Conservation (phyloP, 2,329 filamentous ascomycete genomes). For the Paraphaeosphaeria sporulosa region DNA sequence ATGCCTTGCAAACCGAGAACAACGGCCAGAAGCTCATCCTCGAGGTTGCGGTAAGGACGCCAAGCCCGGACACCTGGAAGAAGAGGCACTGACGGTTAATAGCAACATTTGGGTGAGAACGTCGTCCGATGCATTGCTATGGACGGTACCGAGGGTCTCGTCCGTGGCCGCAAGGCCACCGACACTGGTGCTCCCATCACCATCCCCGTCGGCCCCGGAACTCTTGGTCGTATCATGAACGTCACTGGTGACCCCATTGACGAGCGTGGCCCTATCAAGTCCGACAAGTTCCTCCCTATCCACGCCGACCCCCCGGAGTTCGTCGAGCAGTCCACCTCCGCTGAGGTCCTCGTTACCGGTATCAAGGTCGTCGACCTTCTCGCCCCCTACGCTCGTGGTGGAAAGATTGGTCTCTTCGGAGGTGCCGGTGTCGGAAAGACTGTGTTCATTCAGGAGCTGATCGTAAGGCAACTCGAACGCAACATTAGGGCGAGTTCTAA, state of each 20-base stretch:
- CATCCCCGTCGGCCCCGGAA: constrained; percentile 92
- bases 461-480: constrained; percentile 63
- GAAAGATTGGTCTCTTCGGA: constrained; percentile 99
- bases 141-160: constrained; percentile 99
- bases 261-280: constrained; percentile 98
- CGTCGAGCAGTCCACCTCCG: constrained; percentile 92
- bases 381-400: constrained; percentile 99
- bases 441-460: constrained; percentile 99
- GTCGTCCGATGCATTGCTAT: constrained; percentile 99
- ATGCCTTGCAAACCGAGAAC: constrained; percentile 92
- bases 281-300: constrained; percentile 84
- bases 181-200: constrained; percentile 96
- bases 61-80: constrained; percentile 31
- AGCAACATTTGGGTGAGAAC: constrained; percentile 99
- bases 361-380: constrained; percentile 99
- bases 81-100: constrained; percentile 35
- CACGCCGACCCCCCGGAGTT: constrained; percentile 94
- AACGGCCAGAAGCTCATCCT: constrained; percentile 93
- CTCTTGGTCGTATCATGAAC: constrained; percentile 99
- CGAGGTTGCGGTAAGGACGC: constrained; percentile 85
- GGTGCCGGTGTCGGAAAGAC: constrained; percentile 99
- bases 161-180: constrained; percentile 82
- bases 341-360: constrained; percentile 97
- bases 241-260: constrained; percentile 99
- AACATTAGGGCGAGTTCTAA: constrained; percentile 30